A percentile compares a stretch with the other conserved stretches of the same genome.
Conservation (phyloP, 768 basidiomycete genomes). For the Mycena filopes region DNA sequence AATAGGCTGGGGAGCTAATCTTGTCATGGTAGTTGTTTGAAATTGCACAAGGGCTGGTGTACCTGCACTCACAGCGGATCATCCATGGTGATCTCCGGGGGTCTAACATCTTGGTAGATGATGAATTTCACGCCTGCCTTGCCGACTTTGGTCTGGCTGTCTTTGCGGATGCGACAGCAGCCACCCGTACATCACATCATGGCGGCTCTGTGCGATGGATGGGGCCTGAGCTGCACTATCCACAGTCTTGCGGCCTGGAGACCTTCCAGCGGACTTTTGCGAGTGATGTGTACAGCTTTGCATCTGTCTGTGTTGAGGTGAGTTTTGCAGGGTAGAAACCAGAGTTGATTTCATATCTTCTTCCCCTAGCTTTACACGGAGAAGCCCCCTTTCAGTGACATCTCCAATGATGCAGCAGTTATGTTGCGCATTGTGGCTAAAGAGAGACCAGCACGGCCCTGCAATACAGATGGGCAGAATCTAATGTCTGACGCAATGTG, state of each 20-base stretch:
- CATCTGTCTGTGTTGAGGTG: slow-evolving; percentile 38
- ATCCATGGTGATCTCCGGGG: slow-evolving; percentile 60
- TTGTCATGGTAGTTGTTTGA: slow-evolving; percentile 42
- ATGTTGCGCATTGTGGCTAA: slow-evolving; percentile 35
- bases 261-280: slow-evolving; percentile 33
- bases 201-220: slow-evolving; percentile 40
- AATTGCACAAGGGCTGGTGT: slow-evolving; percentile 44
- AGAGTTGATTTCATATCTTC: not conserved
- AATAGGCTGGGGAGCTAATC: not conserved
- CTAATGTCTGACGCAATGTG: slow-evolving; percentile 32
- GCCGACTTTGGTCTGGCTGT: slow-evolving; percentile 42
- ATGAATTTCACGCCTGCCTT: slow-evolving; percentile 36
- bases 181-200: slow-evolving; percentile 32
- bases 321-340: not conserved
- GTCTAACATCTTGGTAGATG: slow-evolving; percentile 38
- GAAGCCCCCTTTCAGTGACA: slow-evolving; percentile 34
- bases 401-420: slow-evolving; percentile 33
- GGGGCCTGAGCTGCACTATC: slow-evolving; percentile 39
- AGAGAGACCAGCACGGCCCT: slow-evolving; percentile 34
- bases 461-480: slow-evolving; percentile 5
- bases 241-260: slow-evolving; percentile 33
- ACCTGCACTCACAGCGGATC: slow-evolving; percentile 47
- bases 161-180: slow-evolving; percentile 37
- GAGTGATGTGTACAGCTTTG: slow-evolving; percentile 39
- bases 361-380: slow-evolving; percentile 37